A percentile compares a stretch with the other conserved stretches of the same genome.
Evolutionary conservation across 129 eudicot species (phyloP).

Genomic region (Lactuca saligna): DNA sequence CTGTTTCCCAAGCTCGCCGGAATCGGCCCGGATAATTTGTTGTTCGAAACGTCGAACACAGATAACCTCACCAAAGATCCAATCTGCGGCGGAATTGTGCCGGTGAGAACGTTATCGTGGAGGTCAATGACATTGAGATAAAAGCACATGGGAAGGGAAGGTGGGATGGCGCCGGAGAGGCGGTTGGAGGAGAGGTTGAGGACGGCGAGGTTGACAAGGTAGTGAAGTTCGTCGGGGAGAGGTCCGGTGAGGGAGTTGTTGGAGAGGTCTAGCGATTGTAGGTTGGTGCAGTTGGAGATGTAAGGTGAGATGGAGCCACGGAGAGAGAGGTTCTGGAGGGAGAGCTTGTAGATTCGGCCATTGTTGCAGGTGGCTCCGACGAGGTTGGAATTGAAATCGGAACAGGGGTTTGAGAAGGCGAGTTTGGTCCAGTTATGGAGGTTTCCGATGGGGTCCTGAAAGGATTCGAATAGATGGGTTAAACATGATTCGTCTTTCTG

Average conservation of each 20-base stretch:
- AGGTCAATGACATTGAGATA: constrained; percentile 64
- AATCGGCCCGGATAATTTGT: constrained; percentile 52
- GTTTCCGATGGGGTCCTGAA: constrained; percentile 34
- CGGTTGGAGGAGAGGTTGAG: constrained; percentile 57
- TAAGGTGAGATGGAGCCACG: constrained; percentile 37
- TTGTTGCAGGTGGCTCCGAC: constrained; percentile 50
- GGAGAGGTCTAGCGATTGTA: constrained; percentile 73
- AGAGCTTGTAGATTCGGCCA: constrained; percentile 49
- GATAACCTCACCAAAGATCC: constrained; percentile 53
- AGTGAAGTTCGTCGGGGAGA: constrained; percentile 45
- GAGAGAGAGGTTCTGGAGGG: constrained; percentile 33
- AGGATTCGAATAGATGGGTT: constrained; percentile 30
- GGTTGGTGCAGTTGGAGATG: constrained; percentile 40
- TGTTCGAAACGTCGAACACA: constrained; percentile 58
- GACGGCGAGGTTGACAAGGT: constrained; percentile 50
- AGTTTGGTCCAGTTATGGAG: constrained; percentile 37
- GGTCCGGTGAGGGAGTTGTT: constrained; percentile 51
- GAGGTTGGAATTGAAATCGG: constrained; percentile 39
- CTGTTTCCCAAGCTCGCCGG: constrained; percentile 61
- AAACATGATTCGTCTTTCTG: constrained; percentile 42
- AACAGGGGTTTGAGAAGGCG: constrained; percentile 39
- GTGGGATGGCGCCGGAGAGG: constrained; percentile 50
- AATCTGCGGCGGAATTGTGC: constrained; percentile 57
- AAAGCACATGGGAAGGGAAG: constrained; percentile 44
- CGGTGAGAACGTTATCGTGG: constrained; percentile 47